Evolutionary conservation across 1,139 yeast genomes (phyloP).

Genomic region (Geotrichum carabidarum): DNA sequence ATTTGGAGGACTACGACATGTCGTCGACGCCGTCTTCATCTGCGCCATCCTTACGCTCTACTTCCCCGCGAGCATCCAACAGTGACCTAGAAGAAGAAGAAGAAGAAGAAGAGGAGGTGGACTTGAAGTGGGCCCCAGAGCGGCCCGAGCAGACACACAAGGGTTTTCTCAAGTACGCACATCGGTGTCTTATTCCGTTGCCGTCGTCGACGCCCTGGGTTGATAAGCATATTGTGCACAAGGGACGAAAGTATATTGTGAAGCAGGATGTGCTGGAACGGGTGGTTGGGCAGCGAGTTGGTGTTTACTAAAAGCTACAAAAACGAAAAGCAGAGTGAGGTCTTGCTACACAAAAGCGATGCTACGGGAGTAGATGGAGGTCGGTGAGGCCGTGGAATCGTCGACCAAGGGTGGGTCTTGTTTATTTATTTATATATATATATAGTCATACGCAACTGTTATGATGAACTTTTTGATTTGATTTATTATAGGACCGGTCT

Average conservation of each 20-base stretch:
- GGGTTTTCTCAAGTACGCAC: constrained; percentile 30
- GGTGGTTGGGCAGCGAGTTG: neutral
- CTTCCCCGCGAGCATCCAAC: too few species aligned
- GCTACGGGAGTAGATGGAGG: too few species aligned
- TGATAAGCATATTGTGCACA: constrained; percentile 30
- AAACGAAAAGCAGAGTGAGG: too few species aligned
- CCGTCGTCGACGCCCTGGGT: constrained; percentile 34
- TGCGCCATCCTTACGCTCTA: neutral
- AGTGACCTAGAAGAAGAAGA: neutral
- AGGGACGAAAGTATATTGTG: constrained; percentile 29
- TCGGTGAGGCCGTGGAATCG: too few species aligned
- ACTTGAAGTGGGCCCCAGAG: constrained; percentile 32
- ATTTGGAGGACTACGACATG: neutral
- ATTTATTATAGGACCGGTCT: too few species aligned
- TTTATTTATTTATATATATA: too few species aligned
- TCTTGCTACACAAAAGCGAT: too few species aligned
- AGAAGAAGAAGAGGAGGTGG: constrained; percentile 3
- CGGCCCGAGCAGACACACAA: constrained; percentile 22
- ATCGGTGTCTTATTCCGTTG: constrained; percentile 32
- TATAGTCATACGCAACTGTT: too few species aligned
- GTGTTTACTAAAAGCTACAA: neutral
- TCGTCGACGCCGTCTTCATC: neutral
- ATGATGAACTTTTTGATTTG: too few species aligned
- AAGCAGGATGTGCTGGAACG: constrained; percentile 18
- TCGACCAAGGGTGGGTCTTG: too few species aligned